Evolutionary conservation across 768 basidiomycete species (phyloP).

Genomic region (Myochromella boudieri): DNA sequence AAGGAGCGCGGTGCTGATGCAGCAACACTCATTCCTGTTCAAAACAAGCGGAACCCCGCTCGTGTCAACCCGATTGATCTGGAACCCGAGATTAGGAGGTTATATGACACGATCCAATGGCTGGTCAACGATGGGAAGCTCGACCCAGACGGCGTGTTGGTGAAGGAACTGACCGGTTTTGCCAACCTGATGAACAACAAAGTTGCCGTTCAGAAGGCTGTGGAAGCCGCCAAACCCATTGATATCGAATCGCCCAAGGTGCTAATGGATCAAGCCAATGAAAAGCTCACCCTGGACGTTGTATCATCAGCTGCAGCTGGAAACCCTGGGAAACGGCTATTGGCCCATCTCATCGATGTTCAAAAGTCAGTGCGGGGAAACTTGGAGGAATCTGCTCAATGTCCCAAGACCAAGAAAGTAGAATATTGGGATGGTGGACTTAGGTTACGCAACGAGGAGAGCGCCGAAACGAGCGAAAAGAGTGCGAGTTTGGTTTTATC

Average conservation of each 20-base stretch:
- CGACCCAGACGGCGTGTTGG: slow-evolving; percentile 18
- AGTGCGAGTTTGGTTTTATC: not conserved
- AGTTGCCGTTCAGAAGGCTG: slow-evolving; percentile 20
- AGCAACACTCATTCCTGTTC: not conserved
- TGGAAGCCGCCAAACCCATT: slow-evolving; percentile 10
- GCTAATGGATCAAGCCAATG: slow-evolving; percentile 11
- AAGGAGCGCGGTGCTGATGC: not conserved
- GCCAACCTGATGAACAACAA: slow-evolving; percentile 27
- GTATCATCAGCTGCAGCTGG: slow-evolving; percentile 17
- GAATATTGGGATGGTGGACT: slow-evolving; percentile 6
- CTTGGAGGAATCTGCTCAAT: slow-evolving; percentile 11
- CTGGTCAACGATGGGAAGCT: slow-evolving; percentile 25
- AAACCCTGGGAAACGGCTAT: slow-evolving; percentile 19
- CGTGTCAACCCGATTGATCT: not conserved
- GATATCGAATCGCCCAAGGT: slow-evolving; percentile 8
- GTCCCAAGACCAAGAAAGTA: not conserved
- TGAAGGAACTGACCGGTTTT: slow-evolving; percentile 25
- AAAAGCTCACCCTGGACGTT: slow-evolving; percentile 17
- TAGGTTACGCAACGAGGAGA: not conserved
- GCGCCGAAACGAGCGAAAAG: slow-evolving; percentile 1
- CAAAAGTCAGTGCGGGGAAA: slow-evolving; percentile 32
- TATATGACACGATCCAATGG: slow-evolving; percentile 23
- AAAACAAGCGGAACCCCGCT: slow-evolving; percentile 10
- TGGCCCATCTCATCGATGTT: slow-evolving; percentile 37
- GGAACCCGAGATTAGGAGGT: not conserved